phyloP scores from a whole-genome alignment of 148 eudicot genomes.

The Dianthus caryophyllus region DNA sequence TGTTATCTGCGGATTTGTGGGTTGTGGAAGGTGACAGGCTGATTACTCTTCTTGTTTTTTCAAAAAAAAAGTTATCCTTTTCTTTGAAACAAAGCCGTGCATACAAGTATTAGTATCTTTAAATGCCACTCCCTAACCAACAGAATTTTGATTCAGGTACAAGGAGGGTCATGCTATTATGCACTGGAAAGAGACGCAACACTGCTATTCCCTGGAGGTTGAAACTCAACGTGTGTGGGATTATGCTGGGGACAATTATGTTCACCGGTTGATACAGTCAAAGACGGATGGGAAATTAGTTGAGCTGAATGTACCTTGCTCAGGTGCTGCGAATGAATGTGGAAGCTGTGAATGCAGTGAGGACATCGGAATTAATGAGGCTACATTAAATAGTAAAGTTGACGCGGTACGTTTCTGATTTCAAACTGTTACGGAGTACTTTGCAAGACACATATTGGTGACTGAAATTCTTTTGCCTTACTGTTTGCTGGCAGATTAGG shows the following conservation, averaged over 20 bases:
- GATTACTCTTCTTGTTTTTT: conserved; percentile 2
- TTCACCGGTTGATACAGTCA: conserved; percentile 83
- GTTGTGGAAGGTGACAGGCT: conserved; percentile 77
- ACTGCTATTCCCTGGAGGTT: conserved; percentile 88
- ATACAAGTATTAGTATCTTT: not conserved
- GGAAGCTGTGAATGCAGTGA: conserved; percentile 54
- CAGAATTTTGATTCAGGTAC: conserved; percentile 50
- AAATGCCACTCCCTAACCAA: conserved; percentile 16
- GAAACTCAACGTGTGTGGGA: conserved; percentile 98
- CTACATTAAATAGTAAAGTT: conserved; percentile 63
- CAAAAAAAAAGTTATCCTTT: not conserved
- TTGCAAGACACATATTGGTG: not conserved
- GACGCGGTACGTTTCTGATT: conserved; percentile 49
- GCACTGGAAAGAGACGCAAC: conserved; percentile 97
- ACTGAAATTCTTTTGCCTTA: not conserved
- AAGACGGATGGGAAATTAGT: conserved; percentile 96
- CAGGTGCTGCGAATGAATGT: conserved; percentile 43
- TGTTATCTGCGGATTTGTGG: conserved; percentile 88
- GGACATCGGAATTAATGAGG: conserved; percentile 61
- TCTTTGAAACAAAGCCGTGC: not conserved
- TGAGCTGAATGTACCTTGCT: conserved; percentile 69
- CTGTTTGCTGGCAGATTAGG: conserved; percentile 45
- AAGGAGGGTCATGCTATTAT: conserved; percentile 78
- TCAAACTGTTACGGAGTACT: not conserved
- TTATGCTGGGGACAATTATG: conserved; percentile 89